Evolutionary conservation across 1,284 basidiomycete species (phyloP), one percentile per base, ranked within the genome.

Genomic region (Marasmius sp.): DNA sequence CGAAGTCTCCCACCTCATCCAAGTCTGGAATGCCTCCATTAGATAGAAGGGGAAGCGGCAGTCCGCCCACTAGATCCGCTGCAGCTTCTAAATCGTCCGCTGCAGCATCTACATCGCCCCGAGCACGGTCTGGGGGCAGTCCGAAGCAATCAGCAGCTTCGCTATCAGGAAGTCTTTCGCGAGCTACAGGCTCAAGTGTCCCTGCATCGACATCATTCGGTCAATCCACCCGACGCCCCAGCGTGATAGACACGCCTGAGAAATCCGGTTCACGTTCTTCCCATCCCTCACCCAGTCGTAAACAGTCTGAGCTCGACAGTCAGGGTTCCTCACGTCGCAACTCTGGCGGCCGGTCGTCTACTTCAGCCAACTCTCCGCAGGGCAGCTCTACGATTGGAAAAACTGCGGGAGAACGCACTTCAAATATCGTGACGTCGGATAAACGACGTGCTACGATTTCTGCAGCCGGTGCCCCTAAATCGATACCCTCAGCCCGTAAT

Each of bases 241-340:
- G 74, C 10, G 74, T 69, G 59, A 72, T 78, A 38, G 80, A 81
- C 27, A 72, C 73, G 63, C 71, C 75, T 63, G 86, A 87, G 45
- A 83, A 59, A 34, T 16, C 57, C 34, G 22, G 37, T 12, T 65
- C 75, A 10, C 74, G 75, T 51, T 79, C 81, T 11, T 71, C 78
- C 0, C 77, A 82, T 61, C 77, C 84, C 18, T 88, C 88, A n/a
- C 86, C 89, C 0, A 78, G 77, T 65, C 85, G 85, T 51, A 88
- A 83, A 72, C 74, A 80, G 59, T 66, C 79, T 47, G 88, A 91
- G 62, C 74, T 88, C 51, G 74, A 77, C 18, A 76, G 69, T 55
- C 56, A 77, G 33, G 65, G 80, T 16, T 74, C 81, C 12, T 80
- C 80, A 14, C 79, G 81, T 43, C 85, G 86, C 64, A 79, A 74